These are phyloP conservation scores for Salix brachista DNA, from an alignment of 345 rosid genomes.

Conservation along the genomic window DNA sequence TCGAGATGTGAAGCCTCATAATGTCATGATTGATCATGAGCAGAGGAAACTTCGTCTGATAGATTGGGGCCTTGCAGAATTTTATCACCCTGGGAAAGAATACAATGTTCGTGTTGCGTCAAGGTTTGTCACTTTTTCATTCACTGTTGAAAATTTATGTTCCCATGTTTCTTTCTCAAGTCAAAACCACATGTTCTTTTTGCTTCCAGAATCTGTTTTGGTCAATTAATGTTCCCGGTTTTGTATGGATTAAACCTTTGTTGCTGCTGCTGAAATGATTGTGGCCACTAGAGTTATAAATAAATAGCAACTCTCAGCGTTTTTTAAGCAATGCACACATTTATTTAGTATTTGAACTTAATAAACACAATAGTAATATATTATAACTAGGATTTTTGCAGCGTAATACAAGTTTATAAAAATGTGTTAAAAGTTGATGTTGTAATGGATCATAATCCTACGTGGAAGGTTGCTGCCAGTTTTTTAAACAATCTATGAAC, in stretches of 20 bases:
- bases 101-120: conserved; percentile 98
- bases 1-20: conserved; percentile 98
- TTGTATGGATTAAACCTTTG: neutral
- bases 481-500: neutral
- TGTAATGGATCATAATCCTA: neutral
- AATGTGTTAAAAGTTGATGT: neutral
- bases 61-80: conserved; percentile 98
- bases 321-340: neutral
- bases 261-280: neutral
- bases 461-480: neutral
- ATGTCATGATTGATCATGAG: conserved; percentile 98
- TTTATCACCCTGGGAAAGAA: conserved; percentile 95
- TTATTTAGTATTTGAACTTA: neutral
- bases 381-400: neutral
- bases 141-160: neutral
- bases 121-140: conserved; percentile 40
- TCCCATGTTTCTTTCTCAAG: neutral
- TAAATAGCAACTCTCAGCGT: neutral
- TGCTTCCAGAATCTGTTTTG: neutral
- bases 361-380: neutral
- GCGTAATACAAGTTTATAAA: neutral
- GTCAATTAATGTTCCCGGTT: neutral
- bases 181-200: neutral
- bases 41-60: conserved; percentile 90
- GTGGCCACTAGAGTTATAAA: neutral